Conservation (phyloP, 768 basidiomycete genomes). For the Kwoniella sp. region DNA sequence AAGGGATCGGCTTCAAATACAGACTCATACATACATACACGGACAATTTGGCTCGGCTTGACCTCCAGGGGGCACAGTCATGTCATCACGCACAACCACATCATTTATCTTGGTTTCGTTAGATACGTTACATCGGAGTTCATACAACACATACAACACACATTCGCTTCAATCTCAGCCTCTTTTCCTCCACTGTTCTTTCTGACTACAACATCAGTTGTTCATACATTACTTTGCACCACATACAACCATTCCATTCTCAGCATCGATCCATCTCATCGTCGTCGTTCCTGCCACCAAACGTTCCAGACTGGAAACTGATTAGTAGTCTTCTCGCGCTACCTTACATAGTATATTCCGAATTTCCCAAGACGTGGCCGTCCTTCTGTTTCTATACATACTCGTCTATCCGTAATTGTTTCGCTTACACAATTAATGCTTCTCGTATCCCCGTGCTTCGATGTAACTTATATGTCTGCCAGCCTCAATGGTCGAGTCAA, state of each 20-base stretch:
- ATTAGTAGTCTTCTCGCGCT: background rate
- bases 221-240: background rate
- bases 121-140: constrained; percentile 1
- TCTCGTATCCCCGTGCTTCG: background rate
- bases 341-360: background rate
- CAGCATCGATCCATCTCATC: background rate
- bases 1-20: background rate
- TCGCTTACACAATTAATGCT: background rate
- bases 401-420: background rate
- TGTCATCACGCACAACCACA: background rate
- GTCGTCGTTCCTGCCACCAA: too few relatives aligned
- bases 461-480: background rate
- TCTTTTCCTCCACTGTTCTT: too few relatives aligned
- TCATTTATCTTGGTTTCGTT: background rate
- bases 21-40: background rate
- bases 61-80: background rate
- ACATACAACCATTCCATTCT: too few relatives aligned
- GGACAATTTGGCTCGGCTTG: background rate
- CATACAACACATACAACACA: background rate
- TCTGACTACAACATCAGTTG: background rate
- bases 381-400: constrained; percentile 2
- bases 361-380: too few relatives aligned
- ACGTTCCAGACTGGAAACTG: background rate
- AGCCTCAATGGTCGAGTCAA: too few relatives aligned
- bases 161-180: background rate